A percentile compares a stretch with the other conserved stretches of the same genome.
phyloP scores from a whole-genome alignment of 345 rosid genomes.

The Salix koriyanagi region DNA sequence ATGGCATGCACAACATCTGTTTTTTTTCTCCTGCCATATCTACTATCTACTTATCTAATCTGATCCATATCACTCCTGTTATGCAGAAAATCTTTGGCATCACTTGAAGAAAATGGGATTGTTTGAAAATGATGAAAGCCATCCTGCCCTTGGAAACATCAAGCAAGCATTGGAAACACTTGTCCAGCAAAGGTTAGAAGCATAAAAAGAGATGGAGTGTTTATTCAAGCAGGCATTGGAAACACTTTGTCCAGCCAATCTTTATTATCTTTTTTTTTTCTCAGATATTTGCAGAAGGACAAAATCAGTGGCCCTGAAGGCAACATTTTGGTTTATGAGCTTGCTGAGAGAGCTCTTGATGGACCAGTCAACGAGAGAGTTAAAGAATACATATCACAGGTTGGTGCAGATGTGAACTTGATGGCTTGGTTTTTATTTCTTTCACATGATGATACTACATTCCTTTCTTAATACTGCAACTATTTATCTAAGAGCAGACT shows the following conservation, averaged over 20 bases:
- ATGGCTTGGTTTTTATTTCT: neutral
- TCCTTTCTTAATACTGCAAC: neutral
- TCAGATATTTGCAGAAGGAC: constrained; percentile 80
- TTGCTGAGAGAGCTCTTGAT: constrained; percentile 93
- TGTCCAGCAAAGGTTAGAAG: constrained; percentile 74
- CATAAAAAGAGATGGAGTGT: constrained; percentile 7
- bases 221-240: neutral
- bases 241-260: neutral
- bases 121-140: constrained; percentile 57
- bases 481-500: neutral
- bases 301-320: constrained; percentile 87
- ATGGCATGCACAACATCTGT: neutral
- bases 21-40: neutral
- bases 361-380: constrained; percentile 50
- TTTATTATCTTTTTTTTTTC: neutral
- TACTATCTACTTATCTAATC: neutral
- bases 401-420: constrained; percentile 10
- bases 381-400: constrained; percentile 78
- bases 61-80: neutral
- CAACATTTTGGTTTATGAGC: constrained; percentile 56
- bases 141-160: constrained; percentile 64
- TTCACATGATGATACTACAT: neutral
- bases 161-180: constrained; percentile 73
- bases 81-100: constrained; percentile 75
- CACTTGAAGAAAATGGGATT: constrained; percentile 71